Evolutionary conservation across 306 rosid species (phyloP).

Genomic region (Casuarina equisetifolia): DNA sequence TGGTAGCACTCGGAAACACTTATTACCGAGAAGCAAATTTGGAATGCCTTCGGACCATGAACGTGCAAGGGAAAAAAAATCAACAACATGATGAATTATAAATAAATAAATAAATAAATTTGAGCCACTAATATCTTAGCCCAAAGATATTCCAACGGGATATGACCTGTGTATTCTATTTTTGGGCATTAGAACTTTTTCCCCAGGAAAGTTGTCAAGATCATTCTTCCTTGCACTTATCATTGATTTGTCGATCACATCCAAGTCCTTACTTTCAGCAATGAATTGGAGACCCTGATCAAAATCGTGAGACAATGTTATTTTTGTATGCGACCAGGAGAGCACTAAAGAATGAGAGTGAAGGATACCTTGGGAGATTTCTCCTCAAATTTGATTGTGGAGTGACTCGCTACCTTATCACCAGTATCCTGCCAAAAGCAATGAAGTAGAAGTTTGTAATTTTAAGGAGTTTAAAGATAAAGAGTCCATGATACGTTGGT

Average conservation of each 20-base stretch:
- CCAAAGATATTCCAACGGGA: conserved; percentile 44
- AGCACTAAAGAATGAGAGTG: neutral
- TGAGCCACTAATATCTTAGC: conserved; percentile 26
- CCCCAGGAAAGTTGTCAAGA: conserved; percentile 12
- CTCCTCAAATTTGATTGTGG: conserved; percentile 34
- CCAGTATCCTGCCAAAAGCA: conserved; percentile 31
- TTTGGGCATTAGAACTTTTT: conserved; percentile 18
- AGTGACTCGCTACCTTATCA: conserved; percentile 30
- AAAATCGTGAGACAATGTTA: neutral
- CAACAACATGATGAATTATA: neutral
- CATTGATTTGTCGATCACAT: conserved; percentile 5
- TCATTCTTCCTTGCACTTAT: conserved; percentile 12
- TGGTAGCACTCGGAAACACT: neutral
- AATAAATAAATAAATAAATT: conserved; percentile 14
- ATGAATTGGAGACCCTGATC: conserved; percentile 56
- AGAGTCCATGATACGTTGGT: neutral
- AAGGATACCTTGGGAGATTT: conserved; percentile 45
- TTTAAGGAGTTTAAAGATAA: neutral
- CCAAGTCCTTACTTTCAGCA: conserved; percentile 35
- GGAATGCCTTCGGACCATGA: neutral
- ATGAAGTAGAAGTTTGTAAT: neutral
- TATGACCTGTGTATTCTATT: conserved; percentile 51
- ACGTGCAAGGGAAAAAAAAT: neutral
- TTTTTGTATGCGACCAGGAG: neutral
- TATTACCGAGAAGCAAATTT: neutral